Conservation (phyloP, 768 basidiomycete species). For the Trametes maxima region DNA sequence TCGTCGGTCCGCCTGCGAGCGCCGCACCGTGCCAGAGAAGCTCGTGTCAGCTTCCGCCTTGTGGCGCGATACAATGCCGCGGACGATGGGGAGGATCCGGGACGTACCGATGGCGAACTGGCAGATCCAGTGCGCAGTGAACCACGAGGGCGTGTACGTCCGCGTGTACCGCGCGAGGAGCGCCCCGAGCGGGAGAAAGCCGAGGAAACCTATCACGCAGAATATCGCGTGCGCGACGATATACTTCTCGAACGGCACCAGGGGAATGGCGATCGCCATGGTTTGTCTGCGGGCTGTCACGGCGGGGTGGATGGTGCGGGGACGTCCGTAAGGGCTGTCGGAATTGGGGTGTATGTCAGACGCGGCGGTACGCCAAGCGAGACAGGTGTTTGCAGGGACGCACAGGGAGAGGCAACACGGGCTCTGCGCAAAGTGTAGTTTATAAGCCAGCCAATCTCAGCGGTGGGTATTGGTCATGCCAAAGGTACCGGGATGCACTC, state of each 20-base stretch:
- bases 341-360: background rate
- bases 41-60: background rate
- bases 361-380: background rate
- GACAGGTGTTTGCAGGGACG: background rate
- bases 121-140: slow-evolving; percentile 46
- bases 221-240: slow-evolving; percentile 55
- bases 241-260: slow-evolving; percentile 48
- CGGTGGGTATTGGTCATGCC: slow-evolving; percentile 11
- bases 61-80: no score
- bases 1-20: slow-evolving; percentile 47
- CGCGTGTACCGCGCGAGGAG: slow-evolving; percentile 55
- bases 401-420: background rate
- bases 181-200: slow-evolving; percentile 59
- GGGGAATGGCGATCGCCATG: slow-evolving; percentile 30
- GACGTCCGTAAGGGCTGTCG: background rate
- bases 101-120: slow-evolving; percentile 44
- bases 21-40: background rate
- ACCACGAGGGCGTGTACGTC: slow-evolving; percentile 49
- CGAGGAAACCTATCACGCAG: slow-evolving; percentile 52
- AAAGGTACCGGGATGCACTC: background rate
- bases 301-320: background rate
- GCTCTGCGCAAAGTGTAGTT: background rate
- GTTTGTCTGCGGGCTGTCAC: background rate
- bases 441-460: slow-evolving; percentile 18
- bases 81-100: no score